These are phyloP conservation scores for Kwoniella botswanensis DNA, from an alignment of 768 basidiomycete genomes.

Conservation along the genomic window DNA sequence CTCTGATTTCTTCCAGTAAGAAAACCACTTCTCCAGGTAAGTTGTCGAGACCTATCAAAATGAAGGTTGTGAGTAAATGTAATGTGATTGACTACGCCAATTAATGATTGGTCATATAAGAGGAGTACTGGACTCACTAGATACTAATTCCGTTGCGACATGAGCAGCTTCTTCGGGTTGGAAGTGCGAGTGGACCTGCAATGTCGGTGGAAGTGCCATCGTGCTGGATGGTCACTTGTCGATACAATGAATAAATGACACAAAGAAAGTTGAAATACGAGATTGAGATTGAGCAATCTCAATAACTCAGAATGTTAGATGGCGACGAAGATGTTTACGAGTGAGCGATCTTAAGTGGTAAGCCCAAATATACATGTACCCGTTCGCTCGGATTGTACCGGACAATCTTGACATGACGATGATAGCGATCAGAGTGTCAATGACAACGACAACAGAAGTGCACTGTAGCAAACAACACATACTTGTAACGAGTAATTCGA, in stretches of 20 bases:
- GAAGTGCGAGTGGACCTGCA: conserved; percentile 43
- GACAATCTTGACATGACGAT: too few species aligned
- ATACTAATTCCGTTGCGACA: conserved; percentile 45
- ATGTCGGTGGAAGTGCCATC: conserved; percentile 21
- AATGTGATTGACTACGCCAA: too few species aligned
- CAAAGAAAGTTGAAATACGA: background rate
- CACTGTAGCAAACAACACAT: too few species aligned
- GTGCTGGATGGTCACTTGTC: background rate
- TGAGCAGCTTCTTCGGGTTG: conserved; percentile 53
- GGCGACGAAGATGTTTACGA: background rate
- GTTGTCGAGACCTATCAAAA: conserved; percentile 55
- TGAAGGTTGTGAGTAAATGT: too few species aligned
- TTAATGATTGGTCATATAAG: too few species aligned
- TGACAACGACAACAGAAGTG: too few species aligned
- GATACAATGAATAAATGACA: too few species aligned
- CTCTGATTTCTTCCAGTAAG: conserved; percentile 53
- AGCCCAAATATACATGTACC: background rate
- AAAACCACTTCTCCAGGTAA: conserved; percentile 52
- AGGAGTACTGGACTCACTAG: too few species aligned
- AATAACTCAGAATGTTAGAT: background rate
- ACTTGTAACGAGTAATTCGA: too few species aligned
- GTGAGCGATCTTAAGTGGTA: background rate
- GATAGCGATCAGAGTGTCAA: too few species aligned
- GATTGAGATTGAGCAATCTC: background rate
- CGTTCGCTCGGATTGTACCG: background rate